Base-by-base conservation (phyloP, 2,329 filamentous ascomycete genomes). In the Paracamarosporium sp. region DNA sequence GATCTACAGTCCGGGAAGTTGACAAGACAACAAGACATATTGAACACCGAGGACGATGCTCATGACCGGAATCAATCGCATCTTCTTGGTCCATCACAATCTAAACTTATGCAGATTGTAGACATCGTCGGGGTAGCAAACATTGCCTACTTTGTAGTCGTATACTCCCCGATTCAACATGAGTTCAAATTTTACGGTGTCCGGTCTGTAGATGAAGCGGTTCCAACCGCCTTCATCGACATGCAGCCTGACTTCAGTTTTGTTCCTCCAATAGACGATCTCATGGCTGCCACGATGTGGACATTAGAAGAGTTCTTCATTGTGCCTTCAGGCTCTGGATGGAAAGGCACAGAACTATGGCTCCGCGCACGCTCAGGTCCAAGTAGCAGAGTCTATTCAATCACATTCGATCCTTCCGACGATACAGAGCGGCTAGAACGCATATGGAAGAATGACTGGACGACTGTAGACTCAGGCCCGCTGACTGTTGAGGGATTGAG, bases 111-210 rank as follows among this genome's bases (percentile, higher is more conserved):
- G 56, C 88, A 89, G 55, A 81, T 97, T 17, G 83, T 93, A 52
- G 86, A 88, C 13, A 81, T 82, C 12, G 78, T 81, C 44, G 79
- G 79, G 17, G 79, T 80, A 20, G 66, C 81, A 31, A 79, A 78
- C 20, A 80, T 82, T 59, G 71, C 78, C 36, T 89, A 87, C 70
- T 84, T 85, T 57, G 85, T 94, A 52, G 87, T 92, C 35, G 94
- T 92, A 8, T 97, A 93, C 76, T 97, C 93, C 11, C 94, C 95
- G 0, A 87, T 95, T 62, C 90, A 93, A 28, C 86, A 95, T 33
- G 90, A 94, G 72, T 98, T 99, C 83, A 98, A 97, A 75, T 93
- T 99, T 72, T 99, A 93, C 92, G 86, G 86, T 52, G 85, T 90
- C 17, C 86, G 88, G 64, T 86, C 88, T 52, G 85, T 85, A 65